These are phyloP conservation scores for Diaporthe amygdali DNA, from an alignment of 2,329 filamentous ascomycete species.

Conservation along the genomic window DNA sequence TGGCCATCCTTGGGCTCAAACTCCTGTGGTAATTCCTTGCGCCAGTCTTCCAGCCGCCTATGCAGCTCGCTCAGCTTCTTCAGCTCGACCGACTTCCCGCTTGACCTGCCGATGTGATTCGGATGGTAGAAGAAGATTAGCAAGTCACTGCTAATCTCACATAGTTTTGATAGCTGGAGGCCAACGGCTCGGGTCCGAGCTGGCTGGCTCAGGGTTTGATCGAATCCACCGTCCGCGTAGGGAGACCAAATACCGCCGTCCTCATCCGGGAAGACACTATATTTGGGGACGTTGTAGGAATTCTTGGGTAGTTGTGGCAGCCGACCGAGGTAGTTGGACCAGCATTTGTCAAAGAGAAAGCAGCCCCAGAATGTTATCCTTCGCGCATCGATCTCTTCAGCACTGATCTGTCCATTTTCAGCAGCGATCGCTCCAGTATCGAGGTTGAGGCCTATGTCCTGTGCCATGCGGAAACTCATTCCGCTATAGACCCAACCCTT, in stretches of 20 bases:
- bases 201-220: conserved; percentile 75
- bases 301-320: conserved; percentile 83
- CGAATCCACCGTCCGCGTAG: conserved; percentile 83
- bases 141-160: conserved; percentile 92
- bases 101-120: conserved; percentile 63
- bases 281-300: conserved; percentile 84
- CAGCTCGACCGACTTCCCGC: conserved; percentile 81
- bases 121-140: conserved; percentile 92
- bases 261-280: conserved; percentile 88
- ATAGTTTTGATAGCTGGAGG: conserved; percentile 80
- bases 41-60: conserved; percentile 88
- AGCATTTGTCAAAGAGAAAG: conserved; percentile 98
- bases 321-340: conserved; percentile 95
- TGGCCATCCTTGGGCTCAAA: conserved; percentile 90
- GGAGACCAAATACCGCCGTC: conserved; percentile 87
- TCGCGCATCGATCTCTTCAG: conserved; percentile 86
- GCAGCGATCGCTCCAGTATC: conserved; percentile 71
- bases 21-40: conserved; percentile 80
- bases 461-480: conserved; percentile 98
- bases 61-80: conserved; percentile 94
- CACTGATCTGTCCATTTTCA: conserved; percentile 66
- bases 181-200: conserved; percentile 83
- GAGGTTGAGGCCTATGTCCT: conserved; percentile 89
- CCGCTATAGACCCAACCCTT: conserved; percentile 99
- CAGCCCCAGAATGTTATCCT: conserved; percentile 97